phyloP scores from a whole-genome alignment of 2,329 filamentous ascomycete genomes.

The Cladorrhinum sp. region DNA sequence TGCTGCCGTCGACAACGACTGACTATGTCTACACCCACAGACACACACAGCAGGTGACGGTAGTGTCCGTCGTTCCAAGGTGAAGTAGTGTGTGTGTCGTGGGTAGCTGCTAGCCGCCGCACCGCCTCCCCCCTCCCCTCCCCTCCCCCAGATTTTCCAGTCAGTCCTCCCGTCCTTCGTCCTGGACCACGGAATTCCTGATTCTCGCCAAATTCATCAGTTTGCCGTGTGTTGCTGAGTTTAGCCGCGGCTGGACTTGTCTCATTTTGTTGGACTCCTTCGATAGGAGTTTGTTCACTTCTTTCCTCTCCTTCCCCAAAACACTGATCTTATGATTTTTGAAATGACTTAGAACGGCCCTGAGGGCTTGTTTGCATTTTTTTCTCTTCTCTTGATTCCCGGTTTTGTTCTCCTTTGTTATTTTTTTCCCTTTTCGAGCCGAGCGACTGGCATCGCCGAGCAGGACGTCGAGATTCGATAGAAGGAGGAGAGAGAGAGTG shows the following conservation, averaged over 20 bases:
- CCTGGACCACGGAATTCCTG: constrained; percentile 2
- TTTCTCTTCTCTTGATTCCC: constrained; percentile 27
- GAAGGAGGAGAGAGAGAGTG: neutral
- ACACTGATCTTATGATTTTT: constrained; percentile 37
- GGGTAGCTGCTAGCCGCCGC: neutral
- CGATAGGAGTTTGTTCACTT: constrained; percentile 15
- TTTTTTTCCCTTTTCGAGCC: constrained; percentile 29
- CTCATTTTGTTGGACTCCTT: constrained; percentile 24
- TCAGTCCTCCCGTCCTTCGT: constrained; percentile 16
- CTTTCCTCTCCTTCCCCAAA: constrained; percentile 20
- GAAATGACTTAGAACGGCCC: constrained; percentile 39
- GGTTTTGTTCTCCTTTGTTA: constrained; percentile 31
- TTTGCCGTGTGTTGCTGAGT: constrained; percentile 19
- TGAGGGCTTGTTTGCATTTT: constrained; percentile 32
- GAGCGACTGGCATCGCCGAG: constrained; percentile 46
- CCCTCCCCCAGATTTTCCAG: constrained; percentile 23
- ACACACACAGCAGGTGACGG: neutral
- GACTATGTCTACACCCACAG: neutral
- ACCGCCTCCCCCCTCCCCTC: constrained; percentile 4
- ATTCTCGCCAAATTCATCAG: constrained; percentile 28
- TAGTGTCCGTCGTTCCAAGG: neutral
- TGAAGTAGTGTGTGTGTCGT: neutral
- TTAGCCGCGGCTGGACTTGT: constrained; percentile 29
- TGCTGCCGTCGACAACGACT: constrained; percentile 10
- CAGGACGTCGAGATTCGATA: constrained; percentile 16